A percentile compares a stretch with the other conserved stretches of the same genome.
Evolutionary conservation across 371 early-diverging fungal genomes (phyloP).

Genomic region (Syncephalis plumigaleata): DNA sequence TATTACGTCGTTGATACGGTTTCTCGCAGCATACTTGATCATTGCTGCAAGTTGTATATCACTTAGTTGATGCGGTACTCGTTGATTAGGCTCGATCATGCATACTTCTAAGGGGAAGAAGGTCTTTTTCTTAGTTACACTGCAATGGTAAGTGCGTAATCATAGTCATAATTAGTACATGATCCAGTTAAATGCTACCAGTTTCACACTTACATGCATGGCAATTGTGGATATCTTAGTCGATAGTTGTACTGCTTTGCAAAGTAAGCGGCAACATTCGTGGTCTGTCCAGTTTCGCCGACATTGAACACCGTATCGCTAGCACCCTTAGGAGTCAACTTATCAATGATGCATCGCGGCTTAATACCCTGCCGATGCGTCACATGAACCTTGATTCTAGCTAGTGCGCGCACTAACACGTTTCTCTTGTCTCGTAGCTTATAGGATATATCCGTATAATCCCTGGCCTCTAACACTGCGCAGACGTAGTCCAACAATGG

Average conservation of each 20-base stretch:
- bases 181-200: too few relatives aligned
- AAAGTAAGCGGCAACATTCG: conserved; percentile 60
- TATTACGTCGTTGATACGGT: conserved; percentile 40
- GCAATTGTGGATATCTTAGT: conserved; percentile 58
- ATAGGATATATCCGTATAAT: conserved; percentile 32
- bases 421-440: conserved; percentile 30
- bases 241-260: conserved; percentile 33
- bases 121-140: conserved; percentile 9
- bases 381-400: conserved; percentile 44
- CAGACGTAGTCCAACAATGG: conserved; percentile 31
- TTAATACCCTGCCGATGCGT: conserved; percentile 42
- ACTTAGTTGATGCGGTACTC: conserved; percentile 50
- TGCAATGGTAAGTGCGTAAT: too few relatives aligned
- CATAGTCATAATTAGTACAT: too few relatives aligned
- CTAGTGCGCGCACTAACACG: conserved; percentile 42
- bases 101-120: conserved; percentile 57
- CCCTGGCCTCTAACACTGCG: conserved; percentile 33
- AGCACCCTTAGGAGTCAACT: conserved; percentile 41
- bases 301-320: conserved; percentile 37
- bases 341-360: conserved; percentile 41
- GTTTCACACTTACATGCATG: conserved; percentile 48
- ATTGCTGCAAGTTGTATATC: conserved; percentile 76
- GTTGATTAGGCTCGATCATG: conserved; percentile 47
- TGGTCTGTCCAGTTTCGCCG: conserved; percentile 22
- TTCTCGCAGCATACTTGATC: conserved; percentile 72